Conservation (phyloP, 1,284 basidiomycete genomes). For the Prillingera fragicola region DNA sequence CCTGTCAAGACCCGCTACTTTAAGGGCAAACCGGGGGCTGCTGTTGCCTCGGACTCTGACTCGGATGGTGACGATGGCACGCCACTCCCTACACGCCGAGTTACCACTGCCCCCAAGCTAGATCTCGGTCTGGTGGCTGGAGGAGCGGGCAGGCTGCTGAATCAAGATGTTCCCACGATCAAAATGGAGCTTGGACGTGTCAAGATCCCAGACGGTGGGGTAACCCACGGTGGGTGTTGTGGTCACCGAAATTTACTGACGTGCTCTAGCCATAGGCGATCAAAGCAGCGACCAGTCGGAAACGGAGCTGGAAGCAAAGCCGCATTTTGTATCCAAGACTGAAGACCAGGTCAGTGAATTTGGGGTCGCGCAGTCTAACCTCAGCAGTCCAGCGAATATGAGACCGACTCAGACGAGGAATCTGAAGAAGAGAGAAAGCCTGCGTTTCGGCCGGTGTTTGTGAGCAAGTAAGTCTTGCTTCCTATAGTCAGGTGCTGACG, state of each 20-base stretch:
- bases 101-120: constrained; percentile 12
- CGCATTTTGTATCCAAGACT: constrained; percentile 16
- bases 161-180: constrained; percentile 16
- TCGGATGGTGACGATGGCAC: constrained; percentile 26
- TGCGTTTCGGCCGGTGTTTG: constrained; percentile 45
- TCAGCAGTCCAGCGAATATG: constrained; percentile 47
- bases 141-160: constrained; percentile 43
- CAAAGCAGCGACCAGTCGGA: constrained; percentile 24
- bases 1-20: constrained; percentile 43
- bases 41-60: constrained; percentile 24
- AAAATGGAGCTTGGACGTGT: constrained; percentile 36
- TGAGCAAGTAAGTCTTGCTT: constrained; percentile 35
- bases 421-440: constrained; percentile 44
- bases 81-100: constrained; percentile 9
- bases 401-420: constrained; percentile 45
- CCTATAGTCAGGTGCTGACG: neutral
- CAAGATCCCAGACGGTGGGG: constrained; percentile 39
- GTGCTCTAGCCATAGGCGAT: constrained; percentile 12
- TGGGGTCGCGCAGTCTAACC: neutral
- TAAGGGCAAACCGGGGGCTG: constrained; percentile 42
- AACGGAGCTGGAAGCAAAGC: constrained; percentile 31
- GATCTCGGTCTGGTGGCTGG: constrained; percentile 38
- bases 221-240: constrained; percentile 22
- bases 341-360: constrained; percentile 13
- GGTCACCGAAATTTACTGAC: constrained; percentile 6